These are phyloP conservation scores for Penicillium pancosmium DNA, from an alignment of 495 filamentous ascomycete species.

Conservation along the genomic window DNA sequence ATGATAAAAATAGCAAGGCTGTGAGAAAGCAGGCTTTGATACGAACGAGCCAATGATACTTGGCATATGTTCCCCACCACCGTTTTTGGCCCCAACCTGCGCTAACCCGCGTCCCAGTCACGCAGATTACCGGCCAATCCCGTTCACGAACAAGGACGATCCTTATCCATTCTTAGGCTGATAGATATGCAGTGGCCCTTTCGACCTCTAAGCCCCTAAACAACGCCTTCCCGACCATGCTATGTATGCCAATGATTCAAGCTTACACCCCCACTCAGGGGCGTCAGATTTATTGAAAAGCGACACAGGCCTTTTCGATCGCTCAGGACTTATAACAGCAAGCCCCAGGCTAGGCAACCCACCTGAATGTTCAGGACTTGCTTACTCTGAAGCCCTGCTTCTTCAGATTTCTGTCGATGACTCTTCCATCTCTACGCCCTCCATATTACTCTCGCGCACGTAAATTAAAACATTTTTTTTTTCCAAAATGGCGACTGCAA, in stretches of 20 bases:
- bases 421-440: neutral
- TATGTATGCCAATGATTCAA: neutral
- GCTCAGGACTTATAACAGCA: neutral
- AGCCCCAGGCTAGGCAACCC: neutral
- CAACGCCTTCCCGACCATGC: neutral
- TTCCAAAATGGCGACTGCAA: neutral
- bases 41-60: neutral
- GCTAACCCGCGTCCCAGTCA: neutral
- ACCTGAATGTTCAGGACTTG: neutral
- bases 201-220: neutral
- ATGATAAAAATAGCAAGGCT: conserved; percentile 8
- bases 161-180: neutral
- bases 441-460: neutral
- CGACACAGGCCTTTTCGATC: neutral
- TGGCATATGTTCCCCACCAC: neutral
- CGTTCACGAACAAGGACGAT: neutral
- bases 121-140: neutral
- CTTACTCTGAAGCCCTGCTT: neutral
- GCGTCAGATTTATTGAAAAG: neutral
- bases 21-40: neutral
- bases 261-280: conserved; percentile 1
- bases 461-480: neutral
- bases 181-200: neutral
- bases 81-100: conserved; percentile 6
- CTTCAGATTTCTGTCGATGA: too few species aligned